These are phyloP conservation scores for Kodamaea sp. DNA, from an alignment of 1,139 yeast species.

Conservation along the genomic window DNA sequence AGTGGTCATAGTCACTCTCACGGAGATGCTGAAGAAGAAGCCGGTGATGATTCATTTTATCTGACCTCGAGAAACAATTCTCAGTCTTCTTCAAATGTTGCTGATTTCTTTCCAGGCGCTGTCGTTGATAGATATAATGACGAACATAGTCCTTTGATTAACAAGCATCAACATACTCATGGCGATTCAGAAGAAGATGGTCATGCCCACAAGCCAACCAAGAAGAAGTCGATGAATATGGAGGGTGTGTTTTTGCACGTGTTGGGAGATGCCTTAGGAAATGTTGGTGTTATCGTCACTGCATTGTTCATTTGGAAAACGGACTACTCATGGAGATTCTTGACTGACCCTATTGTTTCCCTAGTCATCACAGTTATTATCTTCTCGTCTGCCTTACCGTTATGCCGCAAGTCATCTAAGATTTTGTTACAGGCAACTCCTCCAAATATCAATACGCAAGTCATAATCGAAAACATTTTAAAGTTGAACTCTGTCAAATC, in stretches of 20 bases:
- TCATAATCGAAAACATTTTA: conserved; percentile 67
- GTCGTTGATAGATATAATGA: conserved; percentile 34
- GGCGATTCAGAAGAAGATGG: conserved; percentile 8
- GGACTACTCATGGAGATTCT: conserved; percentile 81
- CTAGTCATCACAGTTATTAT: conserved; percentile 83
- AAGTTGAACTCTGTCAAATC: conserved; percentile 74
- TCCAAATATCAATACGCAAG: conserved; percentile 70
- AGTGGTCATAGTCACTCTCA: conserved; percentile 8
- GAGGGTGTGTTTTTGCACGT: conserved; percentile 96
- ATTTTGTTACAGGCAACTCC: conserved; percentile 94
- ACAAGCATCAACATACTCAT: conserved; percentile 15
- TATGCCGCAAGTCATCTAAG: conserved; percentile 83
- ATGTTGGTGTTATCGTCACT: conserved; percentile 86
- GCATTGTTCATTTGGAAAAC: conserved; percentile 95
- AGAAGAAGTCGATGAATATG: conserved; percentile 80
- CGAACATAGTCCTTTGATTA: conserved; percentile 33
- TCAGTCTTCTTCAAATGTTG: conserved; percentile 27
- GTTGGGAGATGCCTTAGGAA: conserved; percentile 94
- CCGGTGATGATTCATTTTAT: conserved; percentile 21
- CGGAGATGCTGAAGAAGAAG: conserved; percentile 16
- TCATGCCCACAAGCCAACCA: conserved; percentile 12
- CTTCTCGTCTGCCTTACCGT: conserved; percentile 87
- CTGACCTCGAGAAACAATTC: conserved; percentile 14
- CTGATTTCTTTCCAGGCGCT: conserved; percentile 41
- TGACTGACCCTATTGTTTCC: conserved; percentile 85